A percentile compares a stretch with the other conserved stretches of the same genome.
These are phyloP conservation scores for Carex myosuroides DNA, from an alignment of 176 grass and related monocot genomes.

Conservation along the genomic window DNA sequence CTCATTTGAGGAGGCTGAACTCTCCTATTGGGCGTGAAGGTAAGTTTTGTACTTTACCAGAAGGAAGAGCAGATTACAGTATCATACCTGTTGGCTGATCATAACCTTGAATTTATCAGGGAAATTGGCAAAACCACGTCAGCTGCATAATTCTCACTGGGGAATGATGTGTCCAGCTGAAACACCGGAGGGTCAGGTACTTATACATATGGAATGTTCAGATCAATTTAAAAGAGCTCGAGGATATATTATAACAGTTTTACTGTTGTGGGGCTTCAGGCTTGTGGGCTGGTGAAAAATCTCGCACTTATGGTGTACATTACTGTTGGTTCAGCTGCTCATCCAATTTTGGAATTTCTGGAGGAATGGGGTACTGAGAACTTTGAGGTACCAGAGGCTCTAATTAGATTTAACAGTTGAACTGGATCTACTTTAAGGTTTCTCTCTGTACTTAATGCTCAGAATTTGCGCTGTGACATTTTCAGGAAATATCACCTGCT, in stretches of 20 bases:
- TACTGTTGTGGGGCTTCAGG: slow-evolving; percentile 34
- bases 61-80: neutral
- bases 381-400: slow-evolving; percentile 69
- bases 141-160: slow-evolving; percentile 98
- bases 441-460: slow-evolving; percentile 2
- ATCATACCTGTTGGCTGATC: neutral
- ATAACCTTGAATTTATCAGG: slow-evolving; percentile 39
- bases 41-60: slow-evolving; percentile 25
- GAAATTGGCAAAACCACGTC: slow-evolving; percentile 90
- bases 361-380: slow-evolving; percentile 99
- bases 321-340: slow-evolving; percentile 89
- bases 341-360: slow-evolving; percentile 99
- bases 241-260: slow-evolving; percentile 16
- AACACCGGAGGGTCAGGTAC: slow-evolving; percentile 95
- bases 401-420: slow-evolving; percentile 12
- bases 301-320: slow-evolving; percentile 97
- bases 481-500: slow-evolving; percentile 92
- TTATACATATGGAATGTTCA: neutral
- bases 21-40: slow-evolving; percentile 99
- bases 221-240: neutral
- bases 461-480: slow-evolving; percentile 10
- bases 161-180: slow-evolving; percentile 99
- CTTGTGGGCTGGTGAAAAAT: slow-evolving; percentile 99
- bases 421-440: neutral
- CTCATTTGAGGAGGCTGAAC: slow-evolving; percentile 93